Percentiles rank a stretch among this genome's conserved stretches.
Conservation (phyloP, 108 stramenopile species). For the Conticribra weissflogii region DNA sequence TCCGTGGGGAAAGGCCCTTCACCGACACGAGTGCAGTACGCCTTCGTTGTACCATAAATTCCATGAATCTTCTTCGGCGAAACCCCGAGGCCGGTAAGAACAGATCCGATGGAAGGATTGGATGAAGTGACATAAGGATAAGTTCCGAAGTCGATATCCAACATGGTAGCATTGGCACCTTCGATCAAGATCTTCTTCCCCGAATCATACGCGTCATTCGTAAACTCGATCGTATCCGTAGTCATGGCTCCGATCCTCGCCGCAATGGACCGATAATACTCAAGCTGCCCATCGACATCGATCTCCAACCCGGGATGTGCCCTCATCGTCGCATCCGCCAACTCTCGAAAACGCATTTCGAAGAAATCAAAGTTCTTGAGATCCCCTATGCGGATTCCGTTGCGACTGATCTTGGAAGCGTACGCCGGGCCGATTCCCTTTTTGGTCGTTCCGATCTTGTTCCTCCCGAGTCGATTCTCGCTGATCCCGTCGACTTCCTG, state of each 20-base stretch:
- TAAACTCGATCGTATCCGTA: slow-evolving; percentile 91
- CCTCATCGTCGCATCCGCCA: slow-evolving; percentile 77
- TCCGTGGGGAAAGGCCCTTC: slow-evolving; percentile 99
- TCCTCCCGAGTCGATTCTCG: slow-evolving; percentile 81
- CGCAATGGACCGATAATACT: slow-evolving; percentile 84
- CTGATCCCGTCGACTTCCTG: slow-evolving; percentile 91
- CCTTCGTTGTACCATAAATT: slow-evolving; percentile 97
- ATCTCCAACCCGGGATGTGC: slow-evolving; percentile 85
- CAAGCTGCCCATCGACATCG: slow-evolving; percentile 90
- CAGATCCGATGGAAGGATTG: slow-evolving; percentile 93
- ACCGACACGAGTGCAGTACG: slow-evolving; percentile 99
- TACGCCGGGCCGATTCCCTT: slow-evolving; percentile 99
- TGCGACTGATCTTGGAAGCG: slow-evolving; percentile 95
- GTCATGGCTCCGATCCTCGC: slow-evolving; percentile 77
- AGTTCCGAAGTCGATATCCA: slow-evolving; percentile 99
- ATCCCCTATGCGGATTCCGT: slow-evolving; percentile 98
- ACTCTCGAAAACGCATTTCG: slow-evolving; percentile 84
- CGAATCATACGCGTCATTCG: slow-evolving; percentile 78
- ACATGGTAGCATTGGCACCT: slow-evolving; percentile 99
- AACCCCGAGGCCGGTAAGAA: slow-evolving; percentile 98
- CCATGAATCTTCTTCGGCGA: slow-evolving; percentile 92
- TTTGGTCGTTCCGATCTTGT: slow-evolving; percentile 97
- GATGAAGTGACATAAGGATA: slow-evolving; percentile 98
- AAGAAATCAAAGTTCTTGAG: slow-evolving; percentile 84
- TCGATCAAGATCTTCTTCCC: slow-evolving; percentile 97